Percentiles rank a stretch among this genome's conserved stretches.
Conservation (phyloP, 1,284 basidiomycete genomes). For the Ceratobasidium sp. region DNA sequence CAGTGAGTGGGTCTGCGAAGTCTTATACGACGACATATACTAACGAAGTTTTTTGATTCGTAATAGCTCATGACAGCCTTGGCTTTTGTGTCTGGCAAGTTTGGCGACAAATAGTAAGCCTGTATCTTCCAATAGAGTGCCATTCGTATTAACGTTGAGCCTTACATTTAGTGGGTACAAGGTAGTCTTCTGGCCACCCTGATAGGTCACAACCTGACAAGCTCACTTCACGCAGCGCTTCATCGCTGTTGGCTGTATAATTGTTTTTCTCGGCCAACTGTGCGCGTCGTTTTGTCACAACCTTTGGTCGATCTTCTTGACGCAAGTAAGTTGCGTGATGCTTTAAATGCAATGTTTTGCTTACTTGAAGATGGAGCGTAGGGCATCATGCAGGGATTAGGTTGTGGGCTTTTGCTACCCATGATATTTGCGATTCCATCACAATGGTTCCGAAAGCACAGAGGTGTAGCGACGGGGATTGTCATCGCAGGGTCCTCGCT, state of each 20-base stretch:
- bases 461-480: constrained; percentile 53
- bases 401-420: constrained; percentile 50
- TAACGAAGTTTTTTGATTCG: not conserved
- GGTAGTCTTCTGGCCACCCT: not conserved
- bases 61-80: constrained; percentile 22
- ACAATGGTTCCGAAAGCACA: constrained; percentile 53
- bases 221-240: constrained; percentile 36
- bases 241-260: constrained; percentile 46
- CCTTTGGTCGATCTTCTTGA: constrained; percentile 52
- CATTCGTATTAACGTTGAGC: not conserved
- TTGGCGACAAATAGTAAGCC: constrained; percentile 47
- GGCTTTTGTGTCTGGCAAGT: constrained; percentile 36
- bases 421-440: constrained; percentile 51
- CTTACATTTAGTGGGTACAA: constrained; percentile 3
- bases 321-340: constrained; percentile 46
- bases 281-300: constrained; percentile 49
- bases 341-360: not conserved
- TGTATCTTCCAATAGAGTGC: not conserved
- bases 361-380: not conserved
- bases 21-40: not conserved
- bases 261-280: constrained; percentile 49
- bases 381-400: constrained; percentile 49
- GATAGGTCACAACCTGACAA: not conserved
- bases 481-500: constrained; percentile 52
- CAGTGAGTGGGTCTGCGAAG: constrained; percentile 31